Conservation (phyloP, 1,139 yeast species). For the Wickerhamomyces sp. region DNA sequence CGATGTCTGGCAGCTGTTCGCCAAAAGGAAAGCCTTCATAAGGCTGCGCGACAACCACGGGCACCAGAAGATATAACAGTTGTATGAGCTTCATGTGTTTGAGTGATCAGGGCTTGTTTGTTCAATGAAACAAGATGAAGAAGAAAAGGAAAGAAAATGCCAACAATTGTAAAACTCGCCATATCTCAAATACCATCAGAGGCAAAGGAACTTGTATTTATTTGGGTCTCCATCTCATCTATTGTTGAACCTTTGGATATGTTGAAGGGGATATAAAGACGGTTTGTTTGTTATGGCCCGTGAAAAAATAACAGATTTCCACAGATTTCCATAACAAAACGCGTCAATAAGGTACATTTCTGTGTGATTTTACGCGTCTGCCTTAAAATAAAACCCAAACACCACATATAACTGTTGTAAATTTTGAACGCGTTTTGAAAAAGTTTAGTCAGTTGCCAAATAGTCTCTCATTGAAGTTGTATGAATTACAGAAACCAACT, state of each 20-base stretch:
- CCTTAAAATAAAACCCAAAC: background rate
- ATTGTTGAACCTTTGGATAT: too few relatives aligned
- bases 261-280: too few relatives aligned
- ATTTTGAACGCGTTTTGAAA: constrained; percentile 17
- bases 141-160: background rate
- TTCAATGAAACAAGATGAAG: background rate
- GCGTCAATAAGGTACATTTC: background rate
- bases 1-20: constrained; percentile 85
- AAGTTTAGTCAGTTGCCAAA: too few relatives aligned
- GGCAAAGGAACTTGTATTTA: too few relatives aligned
- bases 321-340: background rate
- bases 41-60: constrained; percentile 29
- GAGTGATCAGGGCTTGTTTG: background rate
- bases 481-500: too few relatives aligned
- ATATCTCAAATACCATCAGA: too few relatives aligned
- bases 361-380: background rate
- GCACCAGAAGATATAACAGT: background rate
- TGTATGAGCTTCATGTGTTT: background rate
- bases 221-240: too few relatives aligned
- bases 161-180: too few relatives aligned
- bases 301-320: too few relatives aligned
- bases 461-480: too few relatives aligned
- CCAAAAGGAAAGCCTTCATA: constrained; percentile 75
- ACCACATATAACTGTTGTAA: background rate
- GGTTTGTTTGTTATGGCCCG: too few relatives aligned